These are phyloP conservation scores for Mesembryanthemum crystallinum DNA, from an alignment of 148 eudicot species.

Conservation along the genomic window DNA sequence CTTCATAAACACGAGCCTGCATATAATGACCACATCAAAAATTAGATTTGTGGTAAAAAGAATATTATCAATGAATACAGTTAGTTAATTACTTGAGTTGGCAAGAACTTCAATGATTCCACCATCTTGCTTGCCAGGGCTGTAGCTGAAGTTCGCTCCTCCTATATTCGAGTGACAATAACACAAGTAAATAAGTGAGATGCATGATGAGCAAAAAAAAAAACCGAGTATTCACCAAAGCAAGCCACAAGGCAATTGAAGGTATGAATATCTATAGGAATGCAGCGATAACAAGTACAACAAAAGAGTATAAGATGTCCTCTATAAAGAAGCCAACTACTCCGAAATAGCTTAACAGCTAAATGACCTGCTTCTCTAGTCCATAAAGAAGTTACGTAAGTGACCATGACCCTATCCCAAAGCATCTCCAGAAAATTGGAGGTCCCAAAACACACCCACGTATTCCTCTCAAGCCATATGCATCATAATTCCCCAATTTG, in stretches of 20 bases:
- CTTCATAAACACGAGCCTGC: slow-evolving; percentile 83
- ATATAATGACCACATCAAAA: slow-evolving; percentile 30
- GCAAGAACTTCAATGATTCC: slow-evolving; percentile 73
- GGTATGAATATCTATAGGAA: neutral
- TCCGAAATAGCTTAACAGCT: no score
- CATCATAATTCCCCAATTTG: no score
- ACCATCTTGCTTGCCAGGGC: slow-evolving; percentile 83
- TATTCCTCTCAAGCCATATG: no score
- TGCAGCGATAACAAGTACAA: neutral
- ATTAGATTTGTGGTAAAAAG: slow-evolving; percentile 14
- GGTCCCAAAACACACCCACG: no score
- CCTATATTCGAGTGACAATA: slow-evolving; percentile 40
- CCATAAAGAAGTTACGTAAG: no score
- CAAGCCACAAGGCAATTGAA: slow-evolving; percentile 3
- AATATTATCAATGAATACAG: neutral
- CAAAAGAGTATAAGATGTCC: neutral
- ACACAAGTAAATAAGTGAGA: neutral
- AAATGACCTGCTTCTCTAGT: no score
- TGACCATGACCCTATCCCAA: no score
- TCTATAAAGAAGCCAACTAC: no score
- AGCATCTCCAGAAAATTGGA: no score
- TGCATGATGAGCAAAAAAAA: slow-evolving; percentile 16
- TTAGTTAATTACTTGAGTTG: slow-evolving; percentile 61
- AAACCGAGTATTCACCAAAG: neutral
- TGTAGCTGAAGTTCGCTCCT: slow-evolving; percentile 72